These are phyloP conservation scores for Xylaria scruposa DNA, from an alignment of 495 filamentous ascomycete species.

Conservation along the genomic window DNA sequence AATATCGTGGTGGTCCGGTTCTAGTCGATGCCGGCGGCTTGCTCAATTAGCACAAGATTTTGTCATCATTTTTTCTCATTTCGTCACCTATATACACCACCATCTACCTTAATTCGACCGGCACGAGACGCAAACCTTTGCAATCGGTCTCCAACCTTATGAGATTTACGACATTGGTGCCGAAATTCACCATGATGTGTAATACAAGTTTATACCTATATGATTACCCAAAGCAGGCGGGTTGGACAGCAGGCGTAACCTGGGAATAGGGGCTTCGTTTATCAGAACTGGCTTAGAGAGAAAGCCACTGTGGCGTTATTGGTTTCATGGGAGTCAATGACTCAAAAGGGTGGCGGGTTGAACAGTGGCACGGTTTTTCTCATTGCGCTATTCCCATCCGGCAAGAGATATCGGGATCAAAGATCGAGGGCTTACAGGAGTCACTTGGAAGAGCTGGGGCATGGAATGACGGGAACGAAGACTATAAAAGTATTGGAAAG, in stretches of 20 bases:
- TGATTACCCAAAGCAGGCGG: conserved; percentile 22
- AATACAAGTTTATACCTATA: conserved; percentile 33
- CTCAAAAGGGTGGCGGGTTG: background rate
- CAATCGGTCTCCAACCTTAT: conserved; percentile 16
- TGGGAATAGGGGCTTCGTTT: background rate
- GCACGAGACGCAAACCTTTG: background rate
- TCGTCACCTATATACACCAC: background rate
- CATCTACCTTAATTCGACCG: conserved; percentile 2
- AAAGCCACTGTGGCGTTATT: conserved; percentile 3
- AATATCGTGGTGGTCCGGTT: conserved; percentile 43
- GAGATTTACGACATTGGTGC: conserved; percentile 35
- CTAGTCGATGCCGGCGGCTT: conserved; percentile 64
- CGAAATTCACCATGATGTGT: conserved; percentile 29
- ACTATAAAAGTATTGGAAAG: background rate
- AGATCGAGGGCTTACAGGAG: background rate
- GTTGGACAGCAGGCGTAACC: conserved; percentile 25
- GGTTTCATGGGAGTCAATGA: conserved; percentile 9
- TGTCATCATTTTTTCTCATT: background rate
- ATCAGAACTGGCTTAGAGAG: conserved; percentile 13
- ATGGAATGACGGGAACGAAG: background rate
- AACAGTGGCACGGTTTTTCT: background rate
- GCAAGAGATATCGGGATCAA: background rate
- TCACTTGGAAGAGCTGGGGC: background rate
- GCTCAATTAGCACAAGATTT: conserved; percentile 36
- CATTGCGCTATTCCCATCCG: background rate